A percentile compares a stretch with the other conserved stretches of the same genome.
Evolutionary conservation across 129 eudicot species (phyloP).

Genomic region (Tagetes patula): DNA sequence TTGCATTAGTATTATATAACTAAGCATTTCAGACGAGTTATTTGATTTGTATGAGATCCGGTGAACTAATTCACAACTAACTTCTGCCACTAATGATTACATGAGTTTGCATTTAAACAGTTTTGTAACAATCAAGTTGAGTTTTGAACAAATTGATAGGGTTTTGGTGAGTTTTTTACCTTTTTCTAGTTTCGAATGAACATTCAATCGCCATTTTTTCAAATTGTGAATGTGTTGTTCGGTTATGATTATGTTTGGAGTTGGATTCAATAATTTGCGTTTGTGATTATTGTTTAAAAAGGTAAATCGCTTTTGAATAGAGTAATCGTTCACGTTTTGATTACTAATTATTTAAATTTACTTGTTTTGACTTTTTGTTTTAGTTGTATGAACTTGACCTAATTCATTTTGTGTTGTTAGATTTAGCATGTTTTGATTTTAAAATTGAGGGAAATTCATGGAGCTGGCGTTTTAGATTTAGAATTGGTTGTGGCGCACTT

Average conservation of each 20-base stretch:
- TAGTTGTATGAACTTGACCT: slow-evolving; percentile 12
- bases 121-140: slow-evolving; percentile 1
- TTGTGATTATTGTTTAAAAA: slow-evolving; percentile 21
- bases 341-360: not conserved
- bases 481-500: not conserved
- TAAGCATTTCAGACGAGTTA: slow-evolving; percentile 2
- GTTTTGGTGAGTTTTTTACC: not conserved
- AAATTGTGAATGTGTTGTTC: slow-evolving; percentile 13
- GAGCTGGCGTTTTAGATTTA: slow-evolving; percentile 13
- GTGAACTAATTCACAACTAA: slow-evolving; percentile 1
- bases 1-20: not conserved
- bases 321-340: not conserved
- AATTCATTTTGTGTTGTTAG: slow-evolving; percentile 2
- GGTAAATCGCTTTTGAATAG: not conserved
- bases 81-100: no score
- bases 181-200: no score
- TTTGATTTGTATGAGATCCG: slow-evolving; percentile 23
- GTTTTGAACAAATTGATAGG: slow-evolving; percentile 19
- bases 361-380: slow-evolving; percentile 11
- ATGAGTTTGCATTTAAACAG: not conserved
- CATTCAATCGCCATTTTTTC: not conserved
- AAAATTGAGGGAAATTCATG: not conserved
- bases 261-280: slow-evolving; percentile 3
- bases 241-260: not conserved
- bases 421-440: not conserved